These are phyloP conservation scores for Eruca vesicaria DNA, from an alignment of 441 rosid genomes.

Conservation along the genomic window DNA sequence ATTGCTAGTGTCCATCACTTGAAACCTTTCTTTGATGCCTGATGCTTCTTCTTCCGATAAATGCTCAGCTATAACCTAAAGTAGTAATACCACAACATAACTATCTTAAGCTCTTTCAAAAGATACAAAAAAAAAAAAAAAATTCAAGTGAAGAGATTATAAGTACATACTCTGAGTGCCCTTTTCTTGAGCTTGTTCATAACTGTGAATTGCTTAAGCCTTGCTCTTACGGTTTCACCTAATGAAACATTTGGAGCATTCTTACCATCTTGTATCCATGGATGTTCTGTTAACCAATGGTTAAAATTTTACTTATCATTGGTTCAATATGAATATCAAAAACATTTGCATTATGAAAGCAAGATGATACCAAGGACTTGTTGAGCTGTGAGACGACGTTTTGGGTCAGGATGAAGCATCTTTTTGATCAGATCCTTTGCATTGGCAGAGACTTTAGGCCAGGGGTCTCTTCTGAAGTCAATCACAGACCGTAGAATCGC, in stretches of 20 bases:
- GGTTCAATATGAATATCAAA: neutral
- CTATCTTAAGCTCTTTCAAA: neutral
- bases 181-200: slow-evolving; percentile 76
- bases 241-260: slow-evolving; percentile 63
- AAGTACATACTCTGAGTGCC: slow-evolving; percentile 55
- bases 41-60: slow-evolving; percentile 64
- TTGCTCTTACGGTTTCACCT: slow-evolving; percentile 66
- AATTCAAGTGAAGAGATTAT: neutral
- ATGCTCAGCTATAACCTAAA: slow-evolving; percentile 63
- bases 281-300: slow-evolving; percentile 47
- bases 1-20: slow-evolving; percentile 50
- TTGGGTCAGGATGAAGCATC: slow-evolving; percentile 67
- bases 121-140: neutral
- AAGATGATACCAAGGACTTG: slow-evolving; percentile 53
- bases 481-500: slow-evolving; percentile 53
- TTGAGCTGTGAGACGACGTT: slow-evolving; percentile 57
- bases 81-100: neutral
- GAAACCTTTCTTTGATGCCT: slow-evolving; percentile 58
- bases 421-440: slow-evolving; percentile 63
- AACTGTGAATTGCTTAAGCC: slow-evolving; percentile 63
- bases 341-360: neutral
- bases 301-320: neutral
- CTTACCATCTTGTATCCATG: slow-evolving; percentile 63
- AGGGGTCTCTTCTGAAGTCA: slow-evolving; percentile 67
- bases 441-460: slow-evolving; percentile 63